phyloP scores from a whole-genome alignment of 108 stramenopile genomes.

The Cyclotella kingstonii region DNA sequence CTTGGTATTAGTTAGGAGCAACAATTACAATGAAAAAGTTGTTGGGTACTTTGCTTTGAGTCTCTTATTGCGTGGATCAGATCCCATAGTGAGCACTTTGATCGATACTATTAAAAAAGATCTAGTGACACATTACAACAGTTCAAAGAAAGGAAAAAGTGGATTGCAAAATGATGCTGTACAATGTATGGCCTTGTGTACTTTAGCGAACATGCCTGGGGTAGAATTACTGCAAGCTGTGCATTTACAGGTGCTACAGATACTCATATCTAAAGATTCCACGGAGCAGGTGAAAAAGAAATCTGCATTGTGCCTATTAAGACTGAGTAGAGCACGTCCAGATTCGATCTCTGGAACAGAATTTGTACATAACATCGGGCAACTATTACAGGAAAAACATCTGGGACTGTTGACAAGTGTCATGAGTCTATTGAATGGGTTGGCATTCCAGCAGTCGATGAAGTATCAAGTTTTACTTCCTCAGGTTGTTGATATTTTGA shows the following conservation, averaged over 20 bases:
- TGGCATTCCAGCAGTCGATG: conserved; percentile 69
- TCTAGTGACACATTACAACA: conserved; percentile 51
- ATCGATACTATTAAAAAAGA: conserved; percentile 89
- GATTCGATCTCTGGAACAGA: conserved; percentile 81
- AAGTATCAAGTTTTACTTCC: conserved; percentile 89
- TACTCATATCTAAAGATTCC: conserved; percentile 77
- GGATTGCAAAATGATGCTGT: conserved; percentile 61
- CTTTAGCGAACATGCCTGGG: conserved; percentile 86
- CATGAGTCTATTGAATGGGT: conserved; percentile 85
- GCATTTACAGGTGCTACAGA: conserved; percentile 83
- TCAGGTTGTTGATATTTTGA: conserved; percentile 87
- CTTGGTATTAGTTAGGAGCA: conserved; percentile 78
- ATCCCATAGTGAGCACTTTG: conserved; percentile 83
- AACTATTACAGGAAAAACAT: conserved; percentile 89
- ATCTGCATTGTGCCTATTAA: conserved; percentile 90
- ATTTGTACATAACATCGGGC: conserved; percentile 83
- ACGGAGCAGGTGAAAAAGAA: conserved; percentile 92
- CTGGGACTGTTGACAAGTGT: conserved; percentile 89
- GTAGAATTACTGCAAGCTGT: conserved; percentile 85
- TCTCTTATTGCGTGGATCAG: conserved; percentile 84
- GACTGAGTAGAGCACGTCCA: conserved; percentile 86
- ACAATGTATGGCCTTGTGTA: conserved; percentile 79
- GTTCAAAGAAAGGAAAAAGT: conserved; percentile 51
- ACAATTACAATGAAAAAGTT: conserved; percentile 90
- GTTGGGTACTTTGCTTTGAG: conserved; percentile 96